Conservation (phyloP, 805 yeast species). For the Saccharomycopsis lassenensis region DNA sequence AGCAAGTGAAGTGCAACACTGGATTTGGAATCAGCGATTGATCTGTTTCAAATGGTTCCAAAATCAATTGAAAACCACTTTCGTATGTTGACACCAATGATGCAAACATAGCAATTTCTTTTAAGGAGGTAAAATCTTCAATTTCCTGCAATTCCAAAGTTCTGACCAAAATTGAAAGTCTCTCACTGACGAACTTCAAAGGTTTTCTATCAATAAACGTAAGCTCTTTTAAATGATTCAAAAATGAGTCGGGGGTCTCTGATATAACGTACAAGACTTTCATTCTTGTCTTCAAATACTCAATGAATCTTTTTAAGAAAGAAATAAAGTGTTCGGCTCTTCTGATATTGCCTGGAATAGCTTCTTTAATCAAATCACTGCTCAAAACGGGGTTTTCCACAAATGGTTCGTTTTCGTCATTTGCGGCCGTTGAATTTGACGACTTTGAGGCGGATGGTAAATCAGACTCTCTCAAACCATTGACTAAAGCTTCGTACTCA, state of each 20-base stretch:
- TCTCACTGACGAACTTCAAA: slow-evolving; percentile 79
- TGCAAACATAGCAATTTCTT: slow-evolving; percentile 95
- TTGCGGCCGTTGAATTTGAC: not conserved
- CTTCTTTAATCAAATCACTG: slow-evolving; percentile 76
- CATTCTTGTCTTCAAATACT: slow-evolving; percentile 93
- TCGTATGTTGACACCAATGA: slow-evolving; percentile 93
- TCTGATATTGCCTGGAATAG: slow-evolving; percentile 94
- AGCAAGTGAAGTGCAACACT: slow-evolving; percentile 80
- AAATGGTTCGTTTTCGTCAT: slow-evolving; percentile 44
- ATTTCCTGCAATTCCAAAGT: slow-evolving; percentile 81
- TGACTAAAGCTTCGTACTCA: slow-evolving; percentile 85
- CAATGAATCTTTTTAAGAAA: slow-evolving; percentile 84
- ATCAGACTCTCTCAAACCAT: slow-evolving; percentile 79
- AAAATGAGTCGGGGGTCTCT: slow-evolving; percentile 91
- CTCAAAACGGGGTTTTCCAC: slow-evolving; percentile 86
- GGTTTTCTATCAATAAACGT: slow-evolving; percentile 93
- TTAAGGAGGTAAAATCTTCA: slow-evolving; percentile 86
- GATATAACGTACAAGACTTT: slow-evolving; percentile 93
- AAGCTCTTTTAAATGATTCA: slow-evolving; percentile 85
- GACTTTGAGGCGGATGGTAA: slow-evolving; percentile 40
- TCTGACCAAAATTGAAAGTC: slow-evolving; percentile 77
- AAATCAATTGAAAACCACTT: slow-evolving; percentile 77
- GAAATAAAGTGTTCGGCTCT: slow-evolving; percentile 96
- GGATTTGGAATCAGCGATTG: slow-evolving; percentile 96
- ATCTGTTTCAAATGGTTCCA: slow-evolving; percentile 93